Conservation (phyloP, 805 yeast species). For the Saccharomycopsis sp. region DNA sequence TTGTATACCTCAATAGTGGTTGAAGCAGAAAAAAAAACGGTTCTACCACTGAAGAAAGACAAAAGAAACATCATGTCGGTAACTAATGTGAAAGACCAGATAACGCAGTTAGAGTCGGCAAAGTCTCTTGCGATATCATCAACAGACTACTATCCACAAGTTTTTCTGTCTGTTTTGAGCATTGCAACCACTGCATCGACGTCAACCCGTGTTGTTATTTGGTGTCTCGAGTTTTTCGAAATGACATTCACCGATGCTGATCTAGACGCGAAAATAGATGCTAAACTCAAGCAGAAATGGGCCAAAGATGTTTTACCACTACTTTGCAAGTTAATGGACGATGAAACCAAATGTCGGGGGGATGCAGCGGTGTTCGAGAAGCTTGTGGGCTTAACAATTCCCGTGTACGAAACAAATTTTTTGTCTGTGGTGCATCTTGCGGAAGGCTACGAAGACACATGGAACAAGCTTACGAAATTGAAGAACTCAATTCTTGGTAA, state of each 20-base stretch:
- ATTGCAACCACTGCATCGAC: neutral
- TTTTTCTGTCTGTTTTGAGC: neutral
- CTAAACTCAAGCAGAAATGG: neutral
- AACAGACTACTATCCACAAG: neutral
- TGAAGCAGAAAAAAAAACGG: neutral
- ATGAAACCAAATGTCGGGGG: neutral
- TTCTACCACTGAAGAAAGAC: neutral
- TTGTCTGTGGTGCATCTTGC: neutral
- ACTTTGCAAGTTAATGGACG: neutral
- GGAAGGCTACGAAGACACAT: neutral
- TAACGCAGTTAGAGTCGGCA: slow-evolving; percentile 1
- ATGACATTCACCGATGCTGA: neutral
- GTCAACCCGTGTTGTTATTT: neutral
- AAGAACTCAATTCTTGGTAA: neutral
- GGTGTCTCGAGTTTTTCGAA: neutral
- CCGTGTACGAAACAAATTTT: neutral
- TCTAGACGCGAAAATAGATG: neutral
- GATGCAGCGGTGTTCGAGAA: neutral
- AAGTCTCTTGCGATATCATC: neutral
- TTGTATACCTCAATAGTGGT: no score
- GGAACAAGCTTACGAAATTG: neutral
- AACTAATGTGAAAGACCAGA: neutral
- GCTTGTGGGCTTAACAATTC: neutral
- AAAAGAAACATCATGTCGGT: neutral
- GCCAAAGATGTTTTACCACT: slow-evolving; percentile 1